These are phyloP conservation scores for Grammothele lineata DNA, from an alignment of 768 basidiomycete genomes.

Conservation along the genomic window DNA sequence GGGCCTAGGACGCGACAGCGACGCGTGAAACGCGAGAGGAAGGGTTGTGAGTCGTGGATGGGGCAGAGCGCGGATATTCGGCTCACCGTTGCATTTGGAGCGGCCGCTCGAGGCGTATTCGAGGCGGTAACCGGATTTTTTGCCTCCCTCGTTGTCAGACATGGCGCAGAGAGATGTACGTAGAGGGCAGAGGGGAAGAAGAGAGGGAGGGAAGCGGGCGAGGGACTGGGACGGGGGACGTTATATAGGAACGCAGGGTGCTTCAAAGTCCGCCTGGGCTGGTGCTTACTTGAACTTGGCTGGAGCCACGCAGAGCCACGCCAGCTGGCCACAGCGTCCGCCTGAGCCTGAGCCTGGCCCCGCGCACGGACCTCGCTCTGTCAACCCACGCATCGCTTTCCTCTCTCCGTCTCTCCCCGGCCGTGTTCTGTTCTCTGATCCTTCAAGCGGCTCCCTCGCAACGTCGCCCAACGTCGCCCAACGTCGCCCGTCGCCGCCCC, in stretches of 20 bases:
- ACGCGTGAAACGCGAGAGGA: constrained; percentile 27
- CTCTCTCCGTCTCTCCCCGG: neutral
- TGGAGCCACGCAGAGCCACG: neutral
- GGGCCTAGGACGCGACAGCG: constrained; percentile 46
- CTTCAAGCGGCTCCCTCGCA: too few species aligned
- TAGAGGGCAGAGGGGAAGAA: constrained; percentile 13
- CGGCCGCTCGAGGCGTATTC: constrained; percentile 69
- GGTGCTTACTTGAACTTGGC: constrained; percentile 1
- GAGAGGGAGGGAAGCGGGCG: constrained; percentile 20
- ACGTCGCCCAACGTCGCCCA: neutral
- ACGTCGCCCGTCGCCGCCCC: neutral
- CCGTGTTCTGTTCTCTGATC: too few species aligned
- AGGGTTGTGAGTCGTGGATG: constrained; percentile 15
- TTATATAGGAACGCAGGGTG: constrained; percentile 23
- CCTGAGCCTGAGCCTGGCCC: too few species aligned
- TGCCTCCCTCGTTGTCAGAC: constrained; percentile 36
- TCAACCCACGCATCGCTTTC: neutral
- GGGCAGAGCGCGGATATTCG: constrained; percentile 16
- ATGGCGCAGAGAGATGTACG: constrained; percentile 19
- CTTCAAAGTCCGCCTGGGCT: constrained; percentile 34
- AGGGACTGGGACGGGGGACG: constrained; percentile 14
- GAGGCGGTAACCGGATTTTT: constrained; percentile 66
- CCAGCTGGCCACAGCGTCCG: constrained; percentile 13
- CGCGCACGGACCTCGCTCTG: constrained; percentile 16
- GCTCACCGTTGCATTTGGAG: constrained; percentile 76